Percentiles rank a stretch among this genome's conserved stretches.
Evolutionary conservation across 1,284 basidiomycete genomes (phyloP).

Genomic region (Leccinum fallax): DNA sequence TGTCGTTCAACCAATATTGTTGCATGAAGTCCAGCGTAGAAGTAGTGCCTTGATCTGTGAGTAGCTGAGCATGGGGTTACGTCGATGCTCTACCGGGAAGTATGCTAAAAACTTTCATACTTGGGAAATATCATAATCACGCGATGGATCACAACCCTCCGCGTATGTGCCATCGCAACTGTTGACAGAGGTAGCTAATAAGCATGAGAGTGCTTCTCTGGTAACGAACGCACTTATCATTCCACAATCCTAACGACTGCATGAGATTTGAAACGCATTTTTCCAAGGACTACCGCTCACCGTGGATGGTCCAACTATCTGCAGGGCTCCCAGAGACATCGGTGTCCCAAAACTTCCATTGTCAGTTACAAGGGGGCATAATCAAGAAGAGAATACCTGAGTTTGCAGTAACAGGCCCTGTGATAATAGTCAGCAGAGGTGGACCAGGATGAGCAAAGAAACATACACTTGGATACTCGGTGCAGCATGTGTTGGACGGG

Average conservation of each 20-base stretch:
- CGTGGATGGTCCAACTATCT: conserved; percentile 77
- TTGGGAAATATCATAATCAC: conserved; percentile 58
- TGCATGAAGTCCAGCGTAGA: conserved; percentile 72
- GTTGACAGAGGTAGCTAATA: conserved; percentile 1
- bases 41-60: conserved; percentile 58
- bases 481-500: conserved; percentile 49
- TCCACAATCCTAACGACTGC: conserved; percentile 59
- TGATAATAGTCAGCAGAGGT: neutral
- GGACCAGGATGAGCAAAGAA: neutral
- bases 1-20: conserved; percentile 65
- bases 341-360: conserved; percentile 61
- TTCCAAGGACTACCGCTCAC: conserved; percentile 37
- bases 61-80: conserved; percentile 45
- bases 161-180: conserved; percentile 72
- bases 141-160: conserved; percentile 64
- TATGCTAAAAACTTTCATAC: conserved; percentile 37
- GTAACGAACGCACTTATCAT: conserved; percentile 54
- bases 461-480: conserved; percentile 52
- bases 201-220: conserved; percentile 1
- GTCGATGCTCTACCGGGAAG: neutral
- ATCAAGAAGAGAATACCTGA: conserved; percentile 44
- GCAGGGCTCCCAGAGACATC: conserved; percentile 63
- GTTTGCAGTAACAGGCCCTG: conserved; percentile 67
- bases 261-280: conserved; percentile 8
- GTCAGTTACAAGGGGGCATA: neutral